A percentile compares a stretch with the other conserved stretches of the same genome.
Conservation (phyloP, 1,284 basidiomycete genomes). For the Vanrija sp. region DNA sequence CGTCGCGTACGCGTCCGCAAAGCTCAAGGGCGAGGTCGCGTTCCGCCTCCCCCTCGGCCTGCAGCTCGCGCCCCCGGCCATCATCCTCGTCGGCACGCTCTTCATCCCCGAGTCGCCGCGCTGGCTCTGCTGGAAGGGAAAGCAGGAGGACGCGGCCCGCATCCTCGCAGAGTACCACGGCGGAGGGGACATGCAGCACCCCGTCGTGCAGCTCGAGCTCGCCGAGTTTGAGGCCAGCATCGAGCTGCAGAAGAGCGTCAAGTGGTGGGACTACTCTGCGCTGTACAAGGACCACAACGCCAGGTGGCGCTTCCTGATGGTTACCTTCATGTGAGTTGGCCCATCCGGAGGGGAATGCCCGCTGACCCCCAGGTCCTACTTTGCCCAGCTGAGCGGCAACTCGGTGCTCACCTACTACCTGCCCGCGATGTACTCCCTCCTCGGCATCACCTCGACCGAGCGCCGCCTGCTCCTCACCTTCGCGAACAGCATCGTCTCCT, state of each 20-base stretch:
- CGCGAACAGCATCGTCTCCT: constrained; percentile 26
- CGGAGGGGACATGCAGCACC: constrained; percentile 20
- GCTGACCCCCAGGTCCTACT: constrained; percentile 4
- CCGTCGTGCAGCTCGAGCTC: constrained; percentile 23
- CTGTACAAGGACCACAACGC: constrained; percentile 17
- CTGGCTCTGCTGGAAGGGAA: constrained; percentile 49
- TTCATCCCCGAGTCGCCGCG: constrained; percentile 57
- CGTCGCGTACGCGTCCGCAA: constrained; percentile 8
- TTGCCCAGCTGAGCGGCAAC: constrained; percentile 26
- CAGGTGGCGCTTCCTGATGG: constrained; percentile 25
- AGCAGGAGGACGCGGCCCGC: constrained; percentile 17
- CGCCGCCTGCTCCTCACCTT: constrained; percentile 25
- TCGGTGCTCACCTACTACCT: constrained; percentile 26
- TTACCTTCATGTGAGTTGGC: constrained; percentile 18
- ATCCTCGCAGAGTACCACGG: constrained; percentile 27
- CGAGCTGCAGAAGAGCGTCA: constrained; percentile 47
- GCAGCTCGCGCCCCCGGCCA: constrained; percentile 13
- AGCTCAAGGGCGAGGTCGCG: constrained; percentile 15
- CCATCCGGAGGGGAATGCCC: neutral
- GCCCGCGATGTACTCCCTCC: constrained; percentile 17
- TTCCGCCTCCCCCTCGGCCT: constrained; percentile 11
- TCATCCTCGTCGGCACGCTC: constrained; percentile 44
- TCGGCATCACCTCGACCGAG: constrained; percentile 22
- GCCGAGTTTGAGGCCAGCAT: constrained; percentile 24
- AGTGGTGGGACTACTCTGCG: constrained; percentile 51